Percentiles rank a stretch among this genome's conserved stretches.
Conservation (phyloP, 2,329 filamentous ascomycete species). For the Sphaerulina musiva region DNA sequence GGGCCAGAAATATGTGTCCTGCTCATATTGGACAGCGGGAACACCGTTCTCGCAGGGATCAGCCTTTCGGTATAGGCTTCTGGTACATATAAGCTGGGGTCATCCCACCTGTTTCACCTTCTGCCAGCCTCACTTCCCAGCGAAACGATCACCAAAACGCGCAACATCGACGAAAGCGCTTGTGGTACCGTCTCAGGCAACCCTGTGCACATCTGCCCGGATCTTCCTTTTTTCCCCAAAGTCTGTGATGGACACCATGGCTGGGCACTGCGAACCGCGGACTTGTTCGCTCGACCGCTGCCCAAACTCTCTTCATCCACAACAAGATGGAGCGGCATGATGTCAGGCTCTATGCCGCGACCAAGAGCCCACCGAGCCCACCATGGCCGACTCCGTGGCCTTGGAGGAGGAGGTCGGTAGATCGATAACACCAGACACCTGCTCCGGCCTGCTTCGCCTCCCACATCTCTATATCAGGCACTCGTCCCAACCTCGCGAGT, state of each 20-base stretch:
- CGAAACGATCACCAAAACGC: constrained; percentile 2
- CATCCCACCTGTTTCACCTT: constrained; percentile 1
- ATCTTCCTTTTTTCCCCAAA: not conserved
- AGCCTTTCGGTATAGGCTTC: constrained; percentile 1
- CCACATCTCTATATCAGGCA: constrained; percentile 1
- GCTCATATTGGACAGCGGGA: constrained; percentile 4
- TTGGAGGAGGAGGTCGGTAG: not conserved
- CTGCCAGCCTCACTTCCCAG: constrained; percentile 5
- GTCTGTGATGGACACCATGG: constrained; percentile 3
- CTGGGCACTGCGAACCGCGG: not conserved
- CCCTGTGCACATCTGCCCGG: constrained; percentile 1
- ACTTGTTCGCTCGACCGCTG: not conserved
- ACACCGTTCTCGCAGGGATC: constrained; percentile 1
- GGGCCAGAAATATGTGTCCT: constrained; percentile 1
- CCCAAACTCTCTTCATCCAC: not conserved
- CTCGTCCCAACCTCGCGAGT: not conserved
- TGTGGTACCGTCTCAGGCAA: not conserved
- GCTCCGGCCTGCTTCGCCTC: not conserved
- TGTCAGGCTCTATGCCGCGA: constrained; percentile 1
- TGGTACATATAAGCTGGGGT: constrained; percentile 7
- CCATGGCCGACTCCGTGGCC: not conserved
- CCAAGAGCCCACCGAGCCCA: not conserved
- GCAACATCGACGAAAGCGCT: not conserved
- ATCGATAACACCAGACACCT: not conserved
- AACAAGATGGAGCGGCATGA: constrained; percentile 1